Conservation (phyloP, 768 basidiomycete species). For the Termitomyces sp. region DNA sequence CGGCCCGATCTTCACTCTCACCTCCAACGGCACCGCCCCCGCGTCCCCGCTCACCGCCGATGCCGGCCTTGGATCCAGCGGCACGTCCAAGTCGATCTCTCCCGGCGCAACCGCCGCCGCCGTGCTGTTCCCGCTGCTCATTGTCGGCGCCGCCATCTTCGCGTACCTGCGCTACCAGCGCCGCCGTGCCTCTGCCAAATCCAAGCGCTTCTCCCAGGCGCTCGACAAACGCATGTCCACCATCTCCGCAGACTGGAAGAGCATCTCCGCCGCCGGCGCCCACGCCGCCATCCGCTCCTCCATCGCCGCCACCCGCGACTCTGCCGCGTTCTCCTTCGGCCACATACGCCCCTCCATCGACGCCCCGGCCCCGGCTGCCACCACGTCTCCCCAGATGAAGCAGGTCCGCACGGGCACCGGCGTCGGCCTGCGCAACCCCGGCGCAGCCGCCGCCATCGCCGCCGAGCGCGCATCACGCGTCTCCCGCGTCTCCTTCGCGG, state of each 20-base stretch:
- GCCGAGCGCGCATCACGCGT: conserved; percentile 39
- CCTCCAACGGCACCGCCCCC: conserved; percentile 39
- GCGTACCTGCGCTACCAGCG: conserved; percentile 54
- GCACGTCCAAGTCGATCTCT: conserved; percentile 24
- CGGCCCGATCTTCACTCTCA: conserved; percentile 67
- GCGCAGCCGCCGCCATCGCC: conserved; percentile 20
- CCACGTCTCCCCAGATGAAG: conserved; percentile 16
- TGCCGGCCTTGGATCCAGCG: conserved; percentile 26
- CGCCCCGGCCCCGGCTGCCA: conserved; percentile 8
- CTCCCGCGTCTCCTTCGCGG: conserved; percentile 68
- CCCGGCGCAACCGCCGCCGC: conserved; percentile 60
- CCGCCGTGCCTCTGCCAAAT: conserved; percentile 40
- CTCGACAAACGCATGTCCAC: conserved; percentile 84
- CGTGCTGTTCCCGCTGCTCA: conserved; percentile 60
- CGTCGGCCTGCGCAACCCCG: conserved; percentile 45
- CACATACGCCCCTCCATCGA: conserved; percentile 44
- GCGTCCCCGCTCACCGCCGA: conserved; percentile 26
- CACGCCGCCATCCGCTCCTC: conserved; percentile 67
- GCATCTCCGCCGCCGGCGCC: conserved; percentile 64
- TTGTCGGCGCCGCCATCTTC: conserved; percentile 36
- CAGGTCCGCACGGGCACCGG: conserved; percentile 44
- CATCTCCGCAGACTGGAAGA: conserved; percentile 74
- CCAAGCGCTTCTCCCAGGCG: conserved; percentile 55
- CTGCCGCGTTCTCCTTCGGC: conserved; percentile 53
- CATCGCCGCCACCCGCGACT: conserved; percentile 40